Evolutionary conservation across 1,284 basidiomycete genomes (phyloP), one percentile per base, ranked within the genome.

Genomic region (Xerocomus amazonicus): DNA sequence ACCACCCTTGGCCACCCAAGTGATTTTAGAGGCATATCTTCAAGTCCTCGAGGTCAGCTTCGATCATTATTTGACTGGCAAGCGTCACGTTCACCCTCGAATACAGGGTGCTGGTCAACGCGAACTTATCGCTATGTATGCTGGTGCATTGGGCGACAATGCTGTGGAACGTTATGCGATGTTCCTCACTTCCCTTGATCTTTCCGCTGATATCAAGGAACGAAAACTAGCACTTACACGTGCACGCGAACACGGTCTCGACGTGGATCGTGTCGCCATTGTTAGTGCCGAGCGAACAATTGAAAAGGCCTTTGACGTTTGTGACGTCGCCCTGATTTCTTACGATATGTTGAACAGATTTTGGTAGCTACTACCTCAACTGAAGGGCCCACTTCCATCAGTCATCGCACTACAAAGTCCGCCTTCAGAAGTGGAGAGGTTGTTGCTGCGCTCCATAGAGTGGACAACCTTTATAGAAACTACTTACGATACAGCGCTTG

Each of bases 111-210:
- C 86, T n/a, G 88, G 87, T 6, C 83, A 95, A 63, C 80, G 90
- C 31, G 80, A 87, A 40, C 78, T 98, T 12, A 93, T 99, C 12
- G 94, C 95, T 0, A 83, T 97, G 75, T 99, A 99, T 65, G 92
- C 94, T 1, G 84, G 90, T 38, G 90, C 90, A 35, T 73, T 99
- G 17, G 90, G 93, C n/a, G 86, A 90, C 53, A 92, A 90, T 57
- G 94, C 94, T 6, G 85, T 96, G 42, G 88, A 93, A 59, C 88
- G 92, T 40, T 99, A 98, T 61, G 94, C 95, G 0, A 74, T 87
- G 58, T 98, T 94, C 82, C 76, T 99, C 29, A 83, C 89, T 27
- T 89, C 87, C 0, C 81, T 97, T 54, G 87, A 85, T 47, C 77
- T 91, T 9, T 78, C 81, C 2, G 78, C 84, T 0, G 82, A 88